Base-by-base conservation (phyloP, 2,329 filamentous ascomycete species). In the Clonostachys byssicola region DNA sequence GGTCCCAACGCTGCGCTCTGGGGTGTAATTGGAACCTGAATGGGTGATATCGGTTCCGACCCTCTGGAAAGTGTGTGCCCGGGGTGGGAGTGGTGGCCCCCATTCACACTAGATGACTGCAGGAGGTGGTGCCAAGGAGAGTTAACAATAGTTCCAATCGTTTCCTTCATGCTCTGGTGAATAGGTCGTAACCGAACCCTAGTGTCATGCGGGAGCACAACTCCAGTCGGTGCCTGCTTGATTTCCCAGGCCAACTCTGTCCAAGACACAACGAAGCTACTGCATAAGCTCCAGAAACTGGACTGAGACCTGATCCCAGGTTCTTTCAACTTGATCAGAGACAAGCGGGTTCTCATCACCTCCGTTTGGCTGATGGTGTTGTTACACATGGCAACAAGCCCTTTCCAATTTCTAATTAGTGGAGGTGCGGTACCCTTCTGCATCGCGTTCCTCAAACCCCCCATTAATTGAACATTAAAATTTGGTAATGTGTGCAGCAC, bases 1-100 rank as follows among this genome's bases (percentile, higher is more conserved):
- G 92, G 90, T 1, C 92, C 92, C 6, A 96, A 75, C 2, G 92
- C 92, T 14, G 91, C 92, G 56, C 89, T 94, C 51, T 96, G 79
- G 8, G 92, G 92, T 2, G 92, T 96, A 58, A 94, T 90, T 9
- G 92, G 91, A 36, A 72, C 60, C 46, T 62, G 58, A 13, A 51
- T 60, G 48, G 53, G 60, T 17, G 62, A 64, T 48, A 58, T 55
- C 39, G 54, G 53, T 16, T 60, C 54, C 18, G 56, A 54, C 12
- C 56, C 53, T 45, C 51, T 59, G 13, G 54, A 49, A 9, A 50
- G 49, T 16, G 52, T 51, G 8, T 56, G 50, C 38, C 56, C 55
- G 36, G 49, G 48, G 14, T 42, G 39, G 12, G 36, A 12, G n/a
- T 20, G 20, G 38, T 42, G 39, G 9, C n/a, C 42, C 5, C 34